Conservation (phyloP, 2,329 filamentous ascomycete species). For the Diaporthe citri region DNA sequence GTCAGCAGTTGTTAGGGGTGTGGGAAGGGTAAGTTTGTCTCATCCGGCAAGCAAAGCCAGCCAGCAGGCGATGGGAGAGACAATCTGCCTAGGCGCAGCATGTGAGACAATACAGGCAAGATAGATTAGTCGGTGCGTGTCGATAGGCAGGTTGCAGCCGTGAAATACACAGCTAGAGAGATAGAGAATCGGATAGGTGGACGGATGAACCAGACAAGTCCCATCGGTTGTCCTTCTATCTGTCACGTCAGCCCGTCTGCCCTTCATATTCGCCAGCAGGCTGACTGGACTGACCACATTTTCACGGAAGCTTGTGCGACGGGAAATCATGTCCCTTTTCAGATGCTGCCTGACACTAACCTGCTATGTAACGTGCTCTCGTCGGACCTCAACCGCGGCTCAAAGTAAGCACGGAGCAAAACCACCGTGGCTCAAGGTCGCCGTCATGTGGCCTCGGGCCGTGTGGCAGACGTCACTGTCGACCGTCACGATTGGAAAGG, state of each 20-base stretch:
- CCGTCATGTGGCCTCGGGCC: slow-evolving; percentile 19
- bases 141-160: slow-evolving; percentile 15
- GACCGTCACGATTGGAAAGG: not conserved
- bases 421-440: not conserved
- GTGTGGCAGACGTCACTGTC: slow-evolving; percentile 29
- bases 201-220: not conserved
- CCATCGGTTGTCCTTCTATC: not conserved
- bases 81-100: slow-evolving; percentile 14
- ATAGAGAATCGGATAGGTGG: not conserved
- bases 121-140: slow-evolving; percentile 7
- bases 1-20: not conserved
- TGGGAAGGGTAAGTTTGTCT: slow-evolving; percentile 34
- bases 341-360: not conserved
- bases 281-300: not conserved
- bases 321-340: slow-evolving; percentile 7
- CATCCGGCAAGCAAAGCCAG: not conserved
- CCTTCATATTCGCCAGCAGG: not conserved
- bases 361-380: slow-evolving; percentile 25
- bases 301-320: slow-evolving; percentile 13
- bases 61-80: slow-evolving; percentile 14
- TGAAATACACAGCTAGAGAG: not conserved
- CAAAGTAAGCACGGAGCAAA: slow-evolving; percentile 23
- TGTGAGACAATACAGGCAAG: slow-evolving; percentile 6
- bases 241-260: not conserved
- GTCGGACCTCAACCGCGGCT: slow-evolving; percentile 11